phyloP scores from a whole-genome alignment of 805 yeast genomes.

The Ogataea nonfermentans region DNA sequence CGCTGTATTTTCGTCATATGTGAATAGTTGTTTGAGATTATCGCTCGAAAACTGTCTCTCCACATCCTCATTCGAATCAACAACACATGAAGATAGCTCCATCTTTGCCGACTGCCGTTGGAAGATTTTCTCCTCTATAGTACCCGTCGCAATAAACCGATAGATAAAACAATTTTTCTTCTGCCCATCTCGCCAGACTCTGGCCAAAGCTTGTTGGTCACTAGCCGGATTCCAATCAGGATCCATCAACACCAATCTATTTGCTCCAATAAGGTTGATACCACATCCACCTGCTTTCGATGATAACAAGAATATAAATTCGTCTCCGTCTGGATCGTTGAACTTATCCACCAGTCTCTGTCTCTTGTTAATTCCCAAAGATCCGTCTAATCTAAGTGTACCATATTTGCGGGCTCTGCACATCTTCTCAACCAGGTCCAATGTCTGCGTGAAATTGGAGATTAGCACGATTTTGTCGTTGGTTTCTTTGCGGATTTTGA shows the following conservation, averaged over 20 bases:
- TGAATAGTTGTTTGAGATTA: slow-evolving; percentile 70
- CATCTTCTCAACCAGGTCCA: slow-evolving; percentile 84
- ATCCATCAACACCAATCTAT: slow-evolving; percentile 81
- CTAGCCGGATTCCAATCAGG: slow-evolving; percentile 99
- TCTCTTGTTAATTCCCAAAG: slow-evolving; percentile 86
- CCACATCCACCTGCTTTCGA: slow-evolving; percentile 99
- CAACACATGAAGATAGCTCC: slow-evolving; percentile 91
- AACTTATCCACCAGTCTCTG: slow-evolving; percentile 89
- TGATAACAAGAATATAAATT: slow-evolving; percentile 83
- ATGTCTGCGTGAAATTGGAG: slow-evolving; percentile 91
- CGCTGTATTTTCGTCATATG: slow-evolving; percentile 59
- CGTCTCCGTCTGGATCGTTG: slow-evolving; percentile 85
- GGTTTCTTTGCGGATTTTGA: slow-evolving; percentile 72
- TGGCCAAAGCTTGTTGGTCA: slow-evolving; percentile 95
- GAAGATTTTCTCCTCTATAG: slow-evolving; percentile 93
- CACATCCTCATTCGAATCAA: slow-evolving; percentile 93
- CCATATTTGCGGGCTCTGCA: slow-evolving; percentile 79
- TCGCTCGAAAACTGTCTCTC: slow-evolving; percentile 89
- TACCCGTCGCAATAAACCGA: slow-evolving; percentile 89
- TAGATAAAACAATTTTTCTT: slow-evolving; percentile 95
- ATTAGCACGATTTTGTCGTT: slow-evolving; percentile 93
- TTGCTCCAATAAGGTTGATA: slow-evolving; percentile 94
- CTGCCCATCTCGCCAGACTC: slow-evolving; percentile 99
- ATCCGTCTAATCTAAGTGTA: slow-evolving; percentile 81
- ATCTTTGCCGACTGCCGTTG: slow-evolving; percentile 95